These are phyloP conservation scores for Biancaea sappan DNA, from an alignment of 306 rosid genomes.

Conservation along the genomic window DNA sequence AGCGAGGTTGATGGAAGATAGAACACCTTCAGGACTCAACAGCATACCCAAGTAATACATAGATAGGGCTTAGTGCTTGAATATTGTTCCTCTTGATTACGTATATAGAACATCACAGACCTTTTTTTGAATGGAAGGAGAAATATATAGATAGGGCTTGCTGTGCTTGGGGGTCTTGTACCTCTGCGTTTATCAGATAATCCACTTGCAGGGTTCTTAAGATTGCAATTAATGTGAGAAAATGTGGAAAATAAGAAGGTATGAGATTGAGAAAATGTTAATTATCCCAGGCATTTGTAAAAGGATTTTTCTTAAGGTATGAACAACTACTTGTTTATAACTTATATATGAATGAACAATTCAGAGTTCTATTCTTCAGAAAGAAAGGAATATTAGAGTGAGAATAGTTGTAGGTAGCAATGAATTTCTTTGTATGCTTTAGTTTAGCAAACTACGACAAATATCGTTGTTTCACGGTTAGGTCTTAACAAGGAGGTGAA, in stretches of 20 bases:
- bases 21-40: not conserved
- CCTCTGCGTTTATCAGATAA: not conserved
- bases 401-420: not conserved
- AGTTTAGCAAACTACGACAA: not conserved
- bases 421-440: not conserved
- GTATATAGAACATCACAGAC: not conserved
- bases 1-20: slow-evolving; percentile 12
- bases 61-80: not conserved
- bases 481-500: not conserved
- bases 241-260: too few relatives aligned
- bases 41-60: slow-evolving; percentile 36
- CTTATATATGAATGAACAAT: not conserved
- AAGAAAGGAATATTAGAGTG: not conserved
- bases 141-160: not conserved
- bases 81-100: not conserved
- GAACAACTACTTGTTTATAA: not conserved
- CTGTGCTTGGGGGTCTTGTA: not conserved
- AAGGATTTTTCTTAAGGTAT: not conserved
- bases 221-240: not conserved
- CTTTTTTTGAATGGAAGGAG: not conserved
- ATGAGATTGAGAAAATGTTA: too few relatives aligned
- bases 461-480: not conserved
- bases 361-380: not conserved
- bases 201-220: not conserved
- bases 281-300: too few relatives aligned